Percentiles rank a stretch among this genome's conserved stretches.
Conservation (phyloP, 169 alveolate species). For the Cryptosporidium ryanae region DNA sequence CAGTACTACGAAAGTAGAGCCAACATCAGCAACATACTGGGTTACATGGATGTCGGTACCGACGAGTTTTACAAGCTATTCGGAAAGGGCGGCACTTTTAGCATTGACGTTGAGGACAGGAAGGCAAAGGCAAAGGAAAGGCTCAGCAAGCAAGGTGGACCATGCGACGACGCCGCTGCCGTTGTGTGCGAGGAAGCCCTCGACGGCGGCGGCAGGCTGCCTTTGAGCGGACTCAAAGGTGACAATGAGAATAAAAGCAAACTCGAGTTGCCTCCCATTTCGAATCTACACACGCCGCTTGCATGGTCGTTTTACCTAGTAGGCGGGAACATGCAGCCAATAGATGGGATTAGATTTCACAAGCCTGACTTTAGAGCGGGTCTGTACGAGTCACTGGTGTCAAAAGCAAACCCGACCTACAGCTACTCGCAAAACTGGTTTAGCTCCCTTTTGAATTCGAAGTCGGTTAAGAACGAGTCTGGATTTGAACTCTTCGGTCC, state of each 20-base stretch:
- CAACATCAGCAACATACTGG: background rate
- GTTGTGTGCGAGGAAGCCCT: slow-evolving; percentile 77
- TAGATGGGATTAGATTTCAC: slow-evolving; percentile 87
- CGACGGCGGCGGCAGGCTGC: slow-evolving; percentile 79
- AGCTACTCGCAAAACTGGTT: slow-evolving; percentile 18
- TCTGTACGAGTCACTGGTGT: slow-evolving; percentile 42
- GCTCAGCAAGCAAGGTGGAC: background rate
- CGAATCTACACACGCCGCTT: slow-evolving; percentile 53
- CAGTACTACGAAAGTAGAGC: slow-evolving; percentile 69
- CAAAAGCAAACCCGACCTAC: slow-evolving; percentile 38
- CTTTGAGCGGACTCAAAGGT: slow-evolving; percentile 8
- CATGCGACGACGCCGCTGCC: background rate
- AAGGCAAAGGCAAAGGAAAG: too few species aligned
- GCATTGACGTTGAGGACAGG: too few species aligned
- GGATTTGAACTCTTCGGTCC: slow-evolving; percentile 72
- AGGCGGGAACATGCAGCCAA: slow-evolving; percentile 80
- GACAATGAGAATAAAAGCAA: background rate
- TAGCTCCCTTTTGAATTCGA: slow-evolving; percentile 25
- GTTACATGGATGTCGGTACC: too few species aligned
- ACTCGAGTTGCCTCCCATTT: slow-evolving; percentile 50
- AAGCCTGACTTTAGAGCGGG: slow-evolving; percentile 82
- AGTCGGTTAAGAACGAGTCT: background rate
- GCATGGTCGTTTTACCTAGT: slow-evolving; percentile 69
- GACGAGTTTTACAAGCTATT: too few species aligned
- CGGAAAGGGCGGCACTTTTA: too few species aligned